Evolutionary conservation across 108 stramenopile genomes (phyloP).

Genomic region (Aurantiochytrium sp.): DNA sequence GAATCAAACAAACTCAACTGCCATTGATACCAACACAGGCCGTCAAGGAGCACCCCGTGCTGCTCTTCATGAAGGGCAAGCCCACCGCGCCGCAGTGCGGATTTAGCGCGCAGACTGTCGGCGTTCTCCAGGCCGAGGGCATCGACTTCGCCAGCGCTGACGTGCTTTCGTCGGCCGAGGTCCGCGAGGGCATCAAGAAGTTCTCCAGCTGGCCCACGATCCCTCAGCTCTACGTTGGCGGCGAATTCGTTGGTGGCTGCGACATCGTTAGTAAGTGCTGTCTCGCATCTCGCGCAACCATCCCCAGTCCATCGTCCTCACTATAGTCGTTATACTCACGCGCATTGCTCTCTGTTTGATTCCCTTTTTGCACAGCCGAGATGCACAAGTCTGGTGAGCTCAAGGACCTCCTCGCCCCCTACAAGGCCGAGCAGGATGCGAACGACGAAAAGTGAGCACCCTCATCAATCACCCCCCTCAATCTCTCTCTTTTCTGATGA

Average conservation of each 20-base stretch:
- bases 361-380: conserved; percentile 31
- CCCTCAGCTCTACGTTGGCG: conserved; percentile 91
- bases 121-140: conserved; percentile 72
- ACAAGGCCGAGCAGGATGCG: background rate
- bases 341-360: too few relatives aligned
- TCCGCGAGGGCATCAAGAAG: conserved; percentile 90
- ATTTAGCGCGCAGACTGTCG: conserved; percentile 79
- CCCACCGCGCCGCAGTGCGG: conserved; percentile 91
- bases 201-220: conserved; percentile 92
- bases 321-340: too few relatives aligned
- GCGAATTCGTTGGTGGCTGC: conserved; percentile 94
- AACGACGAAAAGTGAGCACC: background rate
- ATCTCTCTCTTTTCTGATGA: too few relatives aligned
- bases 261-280: conserved; percentile 71
- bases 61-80: conserved; percentile 99
- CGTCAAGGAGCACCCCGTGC: conserved; percentile 40
- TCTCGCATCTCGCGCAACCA: background rate
- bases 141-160: conserved; percentile 89
- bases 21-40: background rate
- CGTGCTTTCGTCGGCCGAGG: conserved; percentile 86
- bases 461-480: too few relatives aligned
- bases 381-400: conserved; percentile 71
- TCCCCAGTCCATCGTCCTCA: too few relatives aligned
- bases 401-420: conserved; percentile 47
- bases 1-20: too few relatives aligned